Evolutionary conservation across 2,329 filamentous ascomycete genomes (phyloP).

Genomic region (Tolypocladium nubicola): DNA sequence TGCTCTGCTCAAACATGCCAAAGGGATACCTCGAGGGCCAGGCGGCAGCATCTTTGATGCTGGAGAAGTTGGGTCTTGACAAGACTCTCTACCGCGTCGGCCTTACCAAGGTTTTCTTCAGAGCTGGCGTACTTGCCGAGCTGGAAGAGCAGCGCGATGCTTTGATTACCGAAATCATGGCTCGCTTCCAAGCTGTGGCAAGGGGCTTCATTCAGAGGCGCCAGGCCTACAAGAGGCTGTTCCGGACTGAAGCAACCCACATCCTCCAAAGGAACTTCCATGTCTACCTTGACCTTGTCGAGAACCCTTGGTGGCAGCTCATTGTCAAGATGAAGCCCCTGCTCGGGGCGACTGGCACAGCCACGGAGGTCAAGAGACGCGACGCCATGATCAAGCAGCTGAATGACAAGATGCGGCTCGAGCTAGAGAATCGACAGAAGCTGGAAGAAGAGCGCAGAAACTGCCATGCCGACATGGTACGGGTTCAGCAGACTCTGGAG

Average conservation of each 20-base stretch:
- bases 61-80: slow-evolving; percentile 81
- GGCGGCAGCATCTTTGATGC: slow-evolving; percentile 71
- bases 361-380: slow-evolving; percentile 85
- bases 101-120: slow-evolving; percentile 95
- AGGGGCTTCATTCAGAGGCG: slow-evolving; percentile 83
- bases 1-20: slow-evolving; percentile 80
- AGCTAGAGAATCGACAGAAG: slow-evolving; percentile 62
- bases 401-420: slow-evolving; percentile 70
- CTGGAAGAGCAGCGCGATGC: slow-evolving; percentile 91
- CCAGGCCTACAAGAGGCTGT: slow-evolving; percentile 84
- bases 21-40: slow-evolving; percentile 89
- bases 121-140: slow-evolving; percentile 89
- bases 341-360: slow-evolving; percentile 81
- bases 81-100: slow-evolving; percentile 83
- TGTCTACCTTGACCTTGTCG: slow-evolving; percentile 78
- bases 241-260: slow-evolving; percentile 84
- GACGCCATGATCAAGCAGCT: slow-evolving; percentile 89
- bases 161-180: slow-evolving; percentile 88
- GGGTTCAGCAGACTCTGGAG: slow-evolving; percentile 87
- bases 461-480: slow-evolving; percentile 75
- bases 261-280: slow-evolving; percentile 94
- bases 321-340: slow-evolving; percentile 93
- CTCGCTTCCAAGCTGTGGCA: slow-evolving; percentile 82
- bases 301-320: slow-evolving; percentile 96
- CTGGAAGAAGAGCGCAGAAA: slow-evolving; percentile 87